Evolutionary conservation across 441 rosid species (phyloP).

Genomic region (Raphanus hybrid): DNA sequence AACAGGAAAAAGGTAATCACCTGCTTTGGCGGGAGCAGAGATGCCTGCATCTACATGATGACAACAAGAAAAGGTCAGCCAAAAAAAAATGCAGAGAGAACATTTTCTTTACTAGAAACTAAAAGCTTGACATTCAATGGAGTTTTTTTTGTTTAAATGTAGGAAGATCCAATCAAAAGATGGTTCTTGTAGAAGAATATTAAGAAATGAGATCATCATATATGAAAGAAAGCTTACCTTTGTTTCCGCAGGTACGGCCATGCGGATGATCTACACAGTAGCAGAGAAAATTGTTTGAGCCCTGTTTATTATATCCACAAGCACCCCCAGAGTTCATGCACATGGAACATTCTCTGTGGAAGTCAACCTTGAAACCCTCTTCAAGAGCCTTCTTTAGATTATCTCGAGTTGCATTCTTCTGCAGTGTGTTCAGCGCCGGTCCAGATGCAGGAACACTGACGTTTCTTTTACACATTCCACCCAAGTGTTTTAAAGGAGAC

Average conservation of each 20-base stretch:
- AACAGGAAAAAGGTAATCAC: no score
- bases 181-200: no score
- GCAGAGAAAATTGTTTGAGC: neutral
- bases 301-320: neutral
- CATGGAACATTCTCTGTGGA: slow-evolving; percentile 30
- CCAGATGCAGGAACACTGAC: neutral
- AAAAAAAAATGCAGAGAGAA: neutral
- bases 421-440: neutral
- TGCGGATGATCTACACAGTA: neutral
- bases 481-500: no score
- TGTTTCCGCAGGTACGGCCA: neutral
- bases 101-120: neutral
- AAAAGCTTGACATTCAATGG: neutral
- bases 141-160: neutral
- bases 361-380: slow-evolving; percentile 48
- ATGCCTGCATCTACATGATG: no score
- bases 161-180: neutral
- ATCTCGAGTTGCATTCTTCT: neutral
- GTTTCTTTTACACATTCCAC: no score
- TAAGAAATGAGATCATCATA: no score
- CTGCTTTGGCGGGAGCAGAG: no score
- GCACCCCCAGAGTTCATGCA: slow-evolving; percentile 41
- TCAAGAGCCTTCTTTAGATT: slow-evolving; percentile 29
- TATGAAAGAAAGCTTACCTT: neutral
- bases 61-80: no score